A percentile compares a stretch with the other conserved stretches of the same genome.
These are phyloP conservation scores for Pyropia yezoensis DNA, from an alignment of 23 red algal genomes.

Conservation along the genomic window DNA sequence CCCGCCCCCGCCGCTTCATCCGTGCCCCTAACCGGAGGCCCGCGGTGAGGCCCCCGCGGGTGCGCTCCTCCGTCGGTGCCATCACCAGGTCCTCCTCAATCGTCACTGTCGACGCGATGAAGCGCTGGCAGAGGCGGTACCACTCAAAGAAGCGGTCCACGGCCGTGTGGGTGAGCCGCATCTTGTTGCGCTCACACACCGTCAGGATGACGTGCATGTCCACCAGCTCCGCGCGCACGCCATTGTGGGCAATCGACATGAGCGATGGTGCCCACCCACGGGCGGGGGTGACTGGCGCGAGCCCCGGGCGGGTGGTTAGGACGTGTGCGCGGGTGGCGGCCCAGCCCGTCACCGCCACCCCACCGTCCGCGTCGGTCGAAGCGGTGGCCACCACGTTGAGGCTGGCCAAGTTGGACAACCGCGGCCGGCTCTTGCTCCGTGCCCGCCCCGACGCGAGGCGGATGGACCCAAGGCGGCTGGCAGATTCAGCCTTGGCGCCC, in stretches of 20 bases:
- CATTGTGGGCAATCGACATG: constrained; percentile 8
- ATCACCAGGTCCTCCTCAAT: constrained; percentile 62
- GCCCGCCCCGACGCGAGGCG: too few species aligned
- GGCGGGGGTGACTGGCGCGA: too few species aligned
- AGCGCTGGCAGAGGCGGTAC: constrained; percentile 37
- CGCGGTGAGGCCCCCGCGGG: constrained; percentile 16
- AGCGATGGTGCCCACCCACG: too few species aligned
- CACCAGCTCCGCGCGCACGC: constrained; percentile 27
- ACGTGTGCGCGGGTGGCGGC: too few species aligned
- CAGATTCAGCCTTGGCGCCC: too few species aligned
- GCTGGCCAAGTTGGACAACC: too few species aligned
- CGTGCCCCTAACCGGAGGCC: constrained; percentile 14
- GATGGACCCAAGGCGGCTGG: too few species aligned
- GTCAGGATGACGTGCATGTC: constrained; percentile 50
- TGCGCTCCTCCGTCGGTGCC: constrained; percentile 17
- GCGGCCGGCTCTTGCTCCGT: too few species aligned
- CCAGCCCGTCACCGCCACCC: too few species aligned
- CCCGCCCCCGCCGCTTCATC: constrained; percentile 38
- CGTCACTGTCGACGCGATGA: constrained; percentile 38
- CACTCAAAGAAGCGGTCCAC: constrained; percentile 66
- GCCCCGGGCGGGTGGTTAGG: too few species aligned
- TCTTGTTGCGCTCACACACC: constrained; percentile 28
- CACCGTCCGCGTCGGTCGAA: too few species aligned
- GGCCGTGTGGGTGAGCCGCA: constrained; percentile 31
- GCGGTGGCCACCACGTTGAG: too few species aligned